Conservation (phyloP, 106 monocot genomes). For the Acanthochlamys bracteata region DNA sequence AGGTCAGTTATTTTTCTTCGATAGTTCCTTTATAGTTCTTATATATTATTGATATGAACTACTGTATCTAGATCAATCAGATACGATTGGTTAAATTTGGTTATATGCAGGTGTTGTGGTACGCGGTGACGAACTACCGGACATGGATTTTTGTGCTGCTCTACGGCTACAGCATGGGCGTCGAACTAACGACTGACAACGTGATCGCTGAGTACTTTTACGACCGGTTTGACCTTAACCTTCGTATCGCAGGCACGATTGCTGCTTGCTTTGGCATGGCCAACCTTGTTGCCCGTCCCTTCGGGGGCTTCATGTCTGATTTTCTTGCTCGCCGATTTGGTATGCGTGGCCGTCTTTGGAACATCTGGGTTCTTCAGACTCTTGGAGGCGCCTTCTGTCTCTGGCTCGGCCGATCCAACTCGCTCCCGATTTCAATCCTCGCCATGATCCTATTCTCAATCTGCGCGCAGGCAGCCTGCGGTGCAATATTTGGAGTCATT, state of each 20-base stretch:
- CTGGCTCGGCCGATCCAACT: slow-evolving; percentile 21
- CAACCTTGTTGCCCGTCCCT: slow-evolving; percentile 46
- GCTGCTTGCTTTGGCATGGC: slow-evolving; percentile 71
- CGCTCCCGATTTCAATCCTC: slow-evolving; percentile 30
- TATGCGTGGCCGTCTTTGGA: slow-evolving; percentile 34
- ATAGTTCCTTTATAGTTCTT: too few relatives aligned
- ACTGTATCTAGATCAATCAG: too few relatives aligned
- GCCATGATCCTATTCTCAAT: slow-evolving; percentile 56
- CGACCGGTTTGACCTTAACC: slow-evolving; percentile 57
- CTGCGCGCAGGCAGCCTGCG: slow-evolving; percentile 60
- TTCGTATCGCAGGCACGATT: slow-evolving; percentile 47
- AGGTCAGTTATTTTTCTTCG: too few relatives aligned
- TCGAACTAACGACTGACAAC: slow-evolving; percentile 67
- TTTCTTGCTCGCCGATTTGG: slow-evolving; percentile 19
- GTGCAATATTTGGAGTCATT: slow-evolving; percentile 37
- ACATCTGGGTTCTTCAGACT: too few relatives aligned
- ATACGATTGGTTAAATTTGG: too few relatives aligned
- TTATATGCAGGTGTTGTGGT: slow-evolving; percentile 21
- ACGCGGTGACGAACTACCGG: slow-evolving; percentile 57
- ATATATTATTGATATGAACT: too few relatives aligned
- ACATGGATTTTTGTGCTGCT: slow-evolving; percentile 47
- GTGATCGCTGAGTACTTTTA: slow-evolving; percentile 76
- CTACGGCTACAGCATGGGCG: slow-evolving; percentile 66
- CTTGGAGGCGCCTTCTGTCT: neutral
- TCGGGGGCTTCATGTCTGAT: slow-evolving; percentile 50